A percentile compares a stretch with the other conserved stretches of the same genome.
Conservation (phyloP, 78 protist species). For the Thecamonas trahens region DNA sequence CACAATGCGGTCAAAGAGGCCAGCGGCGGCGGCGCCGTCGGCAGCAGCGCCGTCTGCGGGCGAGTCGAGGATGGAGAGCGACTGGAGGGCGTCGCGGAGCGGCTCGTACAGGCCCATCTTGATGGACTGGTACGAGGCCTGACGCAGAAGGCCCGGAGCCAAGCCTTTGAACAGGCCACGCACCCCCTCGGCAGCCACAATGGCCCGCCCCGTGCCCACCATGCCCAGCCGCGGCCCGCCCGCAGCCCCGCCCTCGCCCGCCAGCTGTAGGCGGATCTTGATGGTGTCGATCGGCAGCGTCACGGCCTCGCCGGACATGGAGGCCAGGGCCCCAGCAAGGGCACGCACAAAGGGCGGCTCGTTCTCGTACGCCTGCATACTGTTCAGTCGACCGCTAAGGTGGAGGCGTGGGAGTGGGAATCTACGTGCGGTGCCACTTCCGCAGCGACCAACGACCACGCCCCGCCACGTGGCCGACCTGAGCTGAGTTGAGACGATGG, state of each 20-base stretch:
- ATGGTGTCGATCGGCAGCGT: conserved; percentile 41
- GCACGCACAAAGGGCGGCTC: background rate
- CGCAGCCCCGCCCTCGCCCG: conserved; percentile 30
- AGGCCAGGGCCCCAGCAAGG: background rate
- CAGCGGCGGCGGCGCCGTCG: background rate
- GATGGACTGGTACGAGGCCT: background rate
- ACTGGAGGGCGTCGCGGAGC: conserved; percentile 1
- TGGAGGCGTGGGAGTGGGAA: too few species aligned
- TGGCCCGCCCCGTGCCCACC: background rate
- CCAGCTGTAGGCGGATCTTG: conserved; percentile 46
- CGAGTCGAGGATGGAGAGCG: background rate
- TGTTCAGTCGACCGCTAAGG: too few species aligned
- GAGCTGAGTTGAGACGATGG: too few species aligned
- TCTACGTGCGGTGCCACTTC: too few species aligned
- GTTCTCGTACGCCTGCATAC: background rate
- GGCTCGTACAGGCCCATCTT: conserved; percentile 1
- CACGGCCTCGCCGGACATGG: conserved; percentile 5
- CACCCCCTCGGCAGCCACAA: background rate
- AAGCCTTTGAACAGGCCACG: background rate
- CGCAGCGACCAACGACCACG: too few species aligned
- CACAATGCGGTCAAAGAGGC: conserved; percentile 4
- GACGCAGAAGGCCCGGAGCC: background rate
- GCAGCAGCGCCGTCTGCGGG: background rate
- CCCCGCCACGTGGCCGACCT: too few species aligned
- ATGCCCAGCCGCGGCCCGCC: background rate